Base-by-base conservation (phyloP, 805 yeast species). In the Scheffersomyces spartinae region DNA sequence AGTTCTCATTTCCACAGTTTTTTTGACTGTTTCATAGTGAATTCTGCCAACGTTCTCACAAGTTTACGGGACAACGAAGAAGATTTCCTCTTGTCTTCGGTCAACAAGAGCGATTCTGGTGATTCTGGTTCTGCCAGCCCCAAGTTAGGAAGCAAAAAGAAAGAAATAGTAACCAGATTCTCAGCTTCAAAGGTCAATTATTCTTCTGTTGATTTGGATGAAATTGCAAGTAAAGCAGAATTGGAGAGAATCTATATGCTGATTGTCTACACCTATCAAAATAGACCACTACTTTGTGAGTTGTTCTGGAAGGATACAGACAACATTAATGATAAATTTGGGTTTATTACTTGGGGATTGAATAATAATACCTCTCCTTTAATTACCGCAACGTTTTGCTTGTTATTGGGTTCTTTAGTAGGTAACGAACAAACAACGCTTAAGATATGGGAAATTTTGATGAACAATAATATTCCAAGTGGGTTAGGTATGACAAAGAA, bases 311-410 rank as follows among this genome's bases (percentile, higher is more conserved):
- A 40, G 0, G 40, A 44, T 6, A 59, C 52, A 8, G 47, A 41
- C 12, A 26, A 26, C 3, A 29, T 39, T 13, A 68, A 77, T 9
- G 74, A 74, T 30, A 59, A 83, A 2, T 64, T 71, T 41, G 96
- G 95, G 0, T 86, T 91, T 36, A 59, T 88, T 20, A 71, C 70
- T 28, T 91, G 97, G 97, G 93, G 94, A 1, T 62, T 91, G 2
- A 73, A 71, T 31, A 74, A 81, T 40, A 84, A 75, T 33, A 55
- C 64, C 1, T 83, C 83, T 9, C 76, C 88, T 7, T 58, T 84
- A 25, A 82, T 85, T 56, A 70, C 83, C 26, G 79, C 97, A 0
- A 70, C 94, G 0, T 84, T 77, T 40, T 73, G 86, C 35, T 62
- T 83, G 29, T 68, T 88, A 64, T 57, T 88, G 30, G 74, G 93